Percentiles rank a stretch among this genome's conserved stretches.
phyloP scores from a whole-genome alignment of 2,329 filamentous ascomycete species.

The Ceratocystis smalleyi region DNA sequence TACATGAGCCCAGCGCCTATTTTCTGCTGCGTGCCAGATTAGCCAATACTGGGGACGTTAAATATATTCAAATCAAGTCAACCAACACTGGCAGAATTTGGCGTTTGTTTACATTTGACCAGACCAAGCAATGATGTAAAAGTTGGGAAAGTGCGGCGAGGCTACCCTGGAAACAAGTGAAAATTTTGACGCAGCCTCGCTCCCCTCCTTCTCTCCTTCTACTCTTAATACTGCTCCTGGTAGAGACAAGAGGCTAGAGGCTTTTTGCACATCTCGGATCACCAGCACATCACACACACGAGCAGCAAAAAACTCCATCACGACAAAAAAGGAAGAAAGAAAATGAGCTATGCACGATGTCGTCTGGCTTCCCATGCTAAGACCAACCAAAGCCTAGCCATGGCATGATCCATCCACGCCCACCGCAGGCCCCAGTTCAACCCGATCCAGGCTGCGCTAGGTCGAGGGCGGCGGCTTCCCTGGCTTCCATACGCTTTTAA shows the following conservation, averaged over 20 bases:
- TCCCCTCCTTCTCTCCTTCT: neutral
- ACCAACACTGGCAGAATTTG: no score
- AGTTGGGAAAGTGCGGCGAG: neutral
- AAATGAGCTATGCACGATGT: neutral
- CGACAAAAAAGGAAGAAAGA: neutral
- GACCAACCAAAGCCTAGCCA: neutral
- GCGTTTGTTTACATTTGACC: neutral
- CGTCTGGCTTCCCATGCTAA: neutral
- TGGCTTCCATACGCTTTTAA: neutral
- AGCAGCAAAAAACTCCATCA: neutral
- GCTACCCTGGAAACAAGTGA: neutral
- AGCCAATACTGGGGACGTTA: no score
- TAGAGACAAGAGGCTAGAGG: neutral
- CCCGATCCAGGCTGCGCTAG: neutral
- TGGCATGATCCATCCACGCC: neutral
- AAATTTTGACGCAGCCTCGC: neutral
- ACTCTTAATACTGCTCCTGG: neutral
- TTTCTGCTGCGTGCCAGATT: neutral
- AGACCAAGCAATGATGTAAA: neutral
- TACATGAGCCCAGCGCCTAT: neutral
- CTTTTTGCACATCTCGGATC: neutral
- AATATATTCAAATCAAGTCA: no score
- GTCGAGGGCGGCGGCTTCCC: neutral
- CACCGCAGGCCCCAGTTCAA: neutral
- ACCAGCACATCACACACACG: neutral